Evolutionary conservation across 2,329 filamentous ascomycete species (phyloP).

Genomic region (Pyrenophora graminea): DNA sequence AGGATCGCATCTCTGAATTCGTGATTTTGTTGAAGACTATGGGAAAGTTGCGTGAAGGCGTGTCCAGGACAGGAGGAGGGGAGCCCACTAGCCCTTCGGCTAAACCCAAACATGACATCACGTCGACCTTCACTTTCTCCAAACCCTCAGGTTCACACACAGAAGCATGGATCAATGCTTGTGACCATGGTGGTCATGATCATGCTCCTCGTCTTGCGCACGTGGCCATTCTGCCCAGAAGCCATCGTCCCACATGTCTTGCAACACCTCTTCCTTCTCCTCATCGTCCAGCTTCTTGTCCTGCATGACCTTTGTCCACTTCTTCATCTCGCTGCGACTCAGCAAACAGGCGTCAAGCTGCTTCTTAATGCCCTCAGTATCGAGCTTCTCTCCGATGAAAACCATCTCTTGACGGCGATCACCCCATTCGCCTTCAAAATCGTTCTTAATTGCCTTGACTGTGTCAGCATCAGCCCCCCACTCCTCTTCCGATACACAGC

Average conservation of each 20-base stretch:
- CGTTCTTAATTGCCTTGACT: constrained; percentile 53
- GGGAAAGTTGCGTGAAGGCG: too few species aligned
- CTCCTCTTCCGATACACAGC: constrained; percentile 58
- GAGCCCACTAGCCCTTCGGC: too few species aligned
- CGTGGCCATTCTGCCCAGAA: constrained; percentile 59
- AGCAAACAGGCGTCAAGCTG: constrained; percentile 66
- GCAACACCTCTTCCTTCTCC: constrained; percentile 54
- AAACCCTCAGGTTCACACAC: too few species aligned
- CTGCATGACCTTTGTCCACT: constrained; percentile 48
- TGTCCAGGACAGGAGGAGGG: too few species aligned
- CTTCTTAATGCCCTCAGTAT: constrained; percentile 56
- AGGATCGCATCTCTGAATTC: too few species aligned
- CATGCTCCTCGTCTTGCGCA: constrained; percentile 38
- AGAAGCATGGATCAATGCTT: neutral
- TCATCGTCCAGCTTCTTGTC: constrained; percentile 32
- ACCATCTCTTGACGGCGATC: constrained; percentile 74
- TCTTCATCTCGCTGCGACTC: constrained; percentile 59
- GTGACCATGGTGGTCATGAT: constrained; percentile 20
- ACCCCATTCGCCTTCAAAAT: constrained; percentile 63
- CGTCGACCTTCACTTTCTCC: neutral
- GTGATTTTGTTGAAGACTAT: too few species aligned
- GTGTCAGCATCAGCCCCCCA: constrained; percentile 57
- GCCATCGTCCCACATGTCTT: constrained; percentile 61
- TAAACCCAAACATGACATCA: constrained; percentile 1
- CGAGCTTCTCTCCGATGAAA: constrained; percentile 70